phyloP scores from a whole-genome alignment of 257 asterid species.

The Asclepias syriaca region DNA sequence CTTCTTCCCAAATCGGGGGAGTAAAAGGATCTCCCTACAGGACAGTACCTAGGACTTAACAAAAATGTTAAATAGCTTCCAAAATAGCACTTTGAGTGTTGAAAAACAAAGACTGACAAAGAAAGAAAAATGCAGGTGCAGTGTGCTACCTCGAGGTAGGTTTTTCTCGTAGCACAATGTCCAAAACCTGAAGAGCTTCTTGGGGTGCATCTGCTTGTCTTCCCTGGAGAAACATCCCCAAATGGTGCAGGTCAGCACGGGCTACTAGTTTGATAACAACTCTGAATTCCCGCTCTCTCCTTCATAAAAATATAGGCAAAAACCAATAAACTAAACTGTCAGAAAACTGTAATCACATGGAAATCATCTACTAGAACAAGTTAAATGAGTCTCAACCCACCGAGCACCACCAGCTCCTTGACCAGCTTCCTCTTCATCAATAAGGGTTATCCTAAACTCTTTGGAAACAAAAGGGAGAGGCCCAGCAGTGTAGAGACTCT shows the following conservation, averaged over 20 bases:
- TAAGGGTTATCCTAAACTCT: conserved; percentile 63
- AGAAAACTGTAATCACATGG: background rate
- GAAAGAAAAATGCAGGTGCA: background rate
- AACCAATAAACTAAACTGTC: background rate
- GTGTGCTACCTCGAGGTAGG: conserved; percentile 60
- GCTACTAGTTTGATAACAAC: conserved; percentile 85
- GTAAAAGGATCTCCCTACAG: conserved; percentile 85
- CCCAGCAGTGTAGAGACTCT: conserved; percentile 93
- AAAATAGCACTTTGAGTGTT: background rate
- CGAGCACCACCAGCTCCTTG: conserved; percentile 48
- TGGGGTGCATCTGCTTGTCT: conserved; percentile 95
- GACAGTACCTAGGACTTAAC: conserved; percentile 44
- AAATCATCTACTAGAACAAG: background rate
- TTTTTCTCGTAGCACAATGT: conserved; percentile 87
- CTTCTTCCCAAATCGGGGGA: conserved; percentile 69
- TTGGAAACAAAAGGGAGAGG: conserved; percentile 69
- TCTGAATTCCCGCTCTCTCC: conserved; percentile 82
- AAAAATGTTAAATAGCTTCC: background rate
- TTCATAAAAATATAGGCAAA: conserved; percentile 23
- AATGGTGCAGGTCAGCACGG: conserved; percentile 88
- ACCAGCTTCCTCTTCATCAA: conserved; percentile 65
- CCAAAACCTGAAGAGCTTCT: conserved; percentile 91
- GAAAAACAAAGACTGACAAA: background rate
- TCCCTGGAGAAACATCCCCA: conserved; percentile 87
- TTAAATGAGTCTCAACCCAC: conserved; percentile 21